Base-by-base conservation (phyloP, 345 rosid species). In the Eucalyptus cloeziana region DNA sequence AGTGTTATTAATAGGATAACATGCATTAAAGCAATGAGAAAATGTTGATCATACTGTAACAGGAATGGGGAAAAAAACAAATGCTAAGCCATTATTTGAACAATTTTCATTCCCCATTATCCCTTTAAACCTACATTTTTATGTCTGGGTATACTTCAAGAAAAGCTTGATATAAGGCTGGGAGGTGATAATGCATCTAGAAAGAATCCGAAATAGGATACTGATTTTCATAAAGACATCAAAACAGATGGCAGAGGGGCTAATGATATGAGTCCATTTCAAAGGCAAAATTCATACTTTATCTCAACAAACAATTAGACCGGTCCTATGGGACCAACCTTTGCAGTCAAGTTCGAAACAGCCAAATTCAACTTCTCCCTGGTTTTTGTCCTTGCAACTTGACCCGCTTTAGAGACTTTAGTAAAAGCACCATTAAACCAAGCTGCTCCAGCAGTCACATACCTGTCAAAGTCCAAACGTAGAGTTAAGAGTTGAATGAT, bases 341-440 rank as follows among this genome's bases (percentile, higher is more conserved):
- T 96, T 88, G 99, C 91, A 76, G 96, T 92, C 93, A 98, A 91
- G 92, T 98, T 96, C 47, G 99, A 95, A 88, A 95, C 94, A 79
- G 99, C 98, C 71, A 95, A 58, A 90, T 93, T 94, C 89, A 96
- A 94, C 94, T 97, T 98, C 91, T 97, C 99, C 92, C 92, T 93
- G 44, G 99, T 96, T 95, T 97, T 98, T 33, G 97, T 90, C 81
- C 99, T 93, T 13, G 98, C 99, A 86, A 91, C 94, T 94, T 97
- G 98, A 88, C 99, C 96, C 37, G 95, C 98, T 94, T 93, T 97
- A 49, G 98, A 97, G n/a, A 97, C 96, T 91, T 94, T 98, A 91
- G 93, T 92, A 89, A 98, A 95, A 40, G 99, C 97, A 45, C 98
- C 99, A 91, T 95, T 98, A 79, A 98, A 90, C 99, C 99, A 97